Evolutionary conservation across 1,284 basidiomycete species (phyloP).

Genomic region (Ustilago shanxiensis): DNA sequence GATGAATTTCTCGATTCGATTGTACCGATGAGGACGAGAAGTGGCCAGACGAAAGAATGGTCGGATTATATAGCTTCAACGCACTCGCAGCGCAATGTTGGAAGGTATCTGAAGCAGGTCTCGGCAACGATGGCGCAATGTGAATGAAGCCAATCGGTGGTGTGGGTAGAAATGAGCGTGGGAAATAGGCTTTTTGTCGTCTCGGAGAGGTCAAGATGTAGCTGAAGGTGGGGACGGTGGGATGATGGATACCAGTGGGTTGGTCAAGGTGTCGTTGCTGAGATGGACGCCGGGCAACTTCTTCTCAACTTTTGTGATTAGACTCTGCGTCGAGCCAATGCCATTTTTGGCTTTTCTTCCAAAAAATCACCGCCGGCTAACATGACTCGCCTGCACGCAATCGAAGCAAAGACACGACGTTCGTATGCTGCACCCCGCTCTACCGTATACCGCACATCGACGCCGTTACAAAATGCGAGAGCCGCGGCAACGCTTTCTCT

Average conservation of each 20-base stretch:
- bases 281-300: neutral
- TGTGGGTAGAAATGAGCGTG: neutral
- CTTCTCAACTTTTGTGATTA: constrained; percentile 4
- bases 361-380: neutral
- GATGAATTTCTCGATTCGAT: no score
- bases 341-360: neutral
- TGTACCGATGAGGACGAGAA: neutral
- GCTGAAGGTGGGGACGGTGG: neutral
- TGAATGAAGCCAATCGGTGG: neutral
- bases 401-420: neutral
- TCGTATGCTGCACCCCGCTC: neutral
- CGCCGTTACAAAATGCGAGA: no score
- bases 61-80: neutral
- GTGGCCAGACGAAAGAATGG: neutral
- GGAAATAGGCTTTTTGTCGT: neutral
- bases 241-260: neutral
- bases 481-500: neutral
- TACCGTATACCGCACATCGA: neutral
- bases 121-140: neutral
- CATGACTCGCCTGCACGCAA: constrained; percentile 2
- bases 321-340: neutral
- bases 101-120: neutral
- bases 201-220: neutral
- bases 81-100: neutral
- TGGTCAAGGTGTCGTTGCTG: neutral